phyloP scores from a whole-genome alignment of 1,284 basidiomycete species.

The Peniophora sp. region DNA sequence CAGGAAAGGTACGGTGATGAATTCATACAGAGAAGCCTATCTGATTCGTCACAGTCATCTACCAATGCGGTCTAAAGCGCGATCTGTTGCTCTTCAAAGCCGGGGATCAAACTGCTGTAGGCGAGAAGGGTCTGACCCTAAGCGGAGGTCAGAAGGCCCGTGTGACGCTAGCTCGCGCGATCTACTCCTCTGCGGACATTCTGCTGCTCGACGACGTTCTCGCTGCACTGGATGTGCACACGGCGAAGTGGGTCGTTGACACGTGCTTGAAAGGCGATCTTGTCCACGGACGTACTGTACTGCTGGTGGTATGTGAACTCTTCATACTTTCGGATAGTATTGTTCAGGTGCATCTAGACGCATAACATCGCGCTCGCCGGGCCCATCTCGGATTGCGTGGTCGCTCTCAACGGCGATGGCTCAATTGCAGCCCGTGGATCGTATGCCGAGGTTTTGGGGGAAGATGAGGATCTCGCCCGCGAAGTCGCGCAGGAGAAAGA shows the following conservation, averaged over 20 bases:
- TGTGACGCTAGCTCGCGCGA: conserved; percentile 66
- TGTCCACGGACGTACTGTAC: conserved; percentile 58
- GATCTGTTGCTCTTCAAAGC: conserved; percentile 64
- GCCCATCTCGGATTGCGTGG: conserved; percentile 25
- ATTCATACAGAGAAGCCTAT: too few relatives aligned
- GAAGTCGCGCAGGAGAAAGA: conserved; percentile 25
- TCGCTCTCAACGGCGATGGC: too few relatives aligned
- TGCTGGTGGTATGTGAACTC: conserved; percentile 38
- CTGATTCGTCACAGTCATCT: conserved; percentile 31
- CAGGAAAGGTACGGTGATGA: conserved; percentile 10
- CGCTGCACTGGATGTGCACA: conserved; percentile 55
- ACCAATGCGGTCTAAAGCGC: conserved; percentile 55
- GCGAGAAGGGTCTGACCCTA: conserved; percentile 55
- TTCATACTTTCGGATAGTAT: too few relatives aligned
- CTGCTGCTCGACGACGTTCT: conserved; percentile 61
- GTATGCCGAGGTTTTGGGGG: conserved; percentile 30
- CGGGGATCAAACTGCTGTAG: conserved; percentile 67
- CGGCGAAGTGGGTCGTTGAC: conserved; percentile 69
- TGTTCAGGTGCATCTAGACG: conserved; percentile 21
- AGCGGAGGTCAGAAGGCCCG: conserved; percentile 75
- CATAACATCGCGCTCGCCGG: conserved; percentile 62
- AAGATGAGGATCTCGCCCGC: conserved; percentile 25
- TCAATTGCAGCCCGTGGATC: conserved; percentile 11
- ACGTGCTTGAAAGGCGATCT: conserved; percentile 68
- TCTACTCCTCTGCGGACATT: conserved; percentile 56